A percentile compares a stretch with the other conserved stretches of the same genome.
phyloP scores from a whole-genome alignment of 164 flowering plant genomes.

The Buxus sempervirens region DNA sequence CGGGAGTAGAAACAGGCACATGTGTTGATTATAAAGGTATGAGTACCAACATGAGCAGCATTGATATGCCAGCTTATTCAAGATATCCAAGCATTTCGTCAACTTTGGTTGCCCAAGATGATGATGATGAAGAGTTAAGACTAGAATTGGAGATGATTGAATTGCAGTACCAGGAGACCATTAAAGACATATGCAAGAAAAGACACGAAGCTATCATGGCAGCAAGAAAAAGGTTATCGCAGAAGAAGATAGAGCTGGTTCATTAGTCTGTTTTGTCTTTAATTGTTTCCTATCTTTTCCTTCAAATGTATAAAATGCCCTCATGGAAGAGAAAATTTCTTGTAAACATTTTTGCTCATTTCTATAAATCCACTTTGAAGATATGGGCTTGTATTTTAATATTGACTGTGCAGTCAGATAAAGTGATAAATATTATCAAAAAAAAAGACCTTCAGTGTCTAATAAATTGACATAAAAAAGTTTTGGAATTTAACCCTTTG shows the following conservation, averaged over 20 bases:
- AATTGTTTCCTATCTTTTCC: conserved; percentile 9
- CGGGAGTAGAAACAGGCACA: conserved; percentile 9
- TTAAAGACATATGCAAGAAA: conserved; percentile 42
- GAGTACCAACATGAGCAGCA: not conserved
- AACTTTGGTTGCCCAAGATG: conserved; percentile 18
- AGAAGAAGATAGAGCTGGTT: conserved; percentile 28
- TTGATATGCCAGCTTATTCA: conserved; percentile 8
- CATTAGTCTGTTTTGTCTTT: conserved; percentile 11
- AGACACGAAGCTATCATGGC: conserved; percentile 45
- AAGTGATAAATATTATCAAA: not conserved
- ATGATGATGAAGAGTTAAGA: conserved; percentile 34
- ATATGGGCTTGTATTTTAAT: not conserved
- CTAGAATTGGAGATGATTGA: conserved; percentile 51
- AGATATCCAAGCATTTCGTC: conserved; percentile 23
- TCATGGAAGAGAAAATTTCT: conserved; percentile 4
- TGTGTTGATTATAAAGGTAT: conserved; percentile 6
- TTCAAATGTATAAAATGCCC: conserved; percentile 21
- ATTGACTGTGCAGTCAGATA: not conserved
- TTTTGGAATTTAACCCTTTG: not conserved
- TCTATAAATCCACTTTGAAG: not conserved
- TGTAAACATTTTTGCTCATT: not conserved
- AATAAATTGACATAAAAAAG: not conserved
- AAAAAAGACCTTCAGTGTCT: not conserved
- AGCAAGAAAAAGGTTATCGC: conserved; percentile 38
- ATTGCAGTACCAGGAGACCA: conserved; percentile 40